These are phyloP conservation scores for Colletotrichum tanaceti DNA, from an alignment of 2,329 filamentous ascomycete species.

Conservation along the genomic window DNA sequence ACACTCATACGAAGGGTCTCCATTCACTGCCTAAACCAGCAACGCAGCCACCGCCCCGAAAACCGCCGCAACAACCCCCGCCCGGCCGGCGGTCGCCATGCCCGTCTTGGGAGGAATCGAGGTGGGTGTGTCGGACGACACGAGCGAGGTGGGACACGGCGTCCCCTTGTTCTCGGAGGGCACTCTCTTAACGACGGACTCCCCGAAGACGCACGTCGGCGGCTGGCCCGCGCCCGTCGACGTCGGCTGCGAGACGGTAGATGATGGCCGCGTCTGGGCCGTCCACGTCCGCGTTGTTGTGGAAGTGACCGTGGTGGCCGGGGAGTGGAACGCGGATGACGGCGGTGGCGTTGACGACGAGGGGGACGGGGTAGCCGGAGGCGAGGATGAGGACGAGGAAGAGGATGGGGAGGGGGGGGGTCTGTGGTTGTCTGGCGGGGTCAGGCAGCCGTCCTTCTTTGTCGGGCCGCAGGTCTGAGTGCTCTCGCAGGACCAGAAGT, in stretches of 20 bases:
- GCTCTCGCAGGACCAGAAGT: slow-evolving; percentile 13
- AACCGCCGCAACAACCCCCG: background rate
- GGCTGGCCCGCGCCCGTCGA: background rate
- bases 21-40: background rate
- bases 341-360: background rate
- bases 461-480: background rate
- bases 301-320: background rate
- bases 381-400: background rate
- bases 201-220: slow-evolving; percentile 16
- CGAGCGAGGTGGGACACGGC: background rate
- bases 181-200: background rate
- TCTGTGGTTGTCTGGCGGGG: background rate
- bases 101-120: background rate
- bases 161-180: background rate
- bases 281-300: background rate
- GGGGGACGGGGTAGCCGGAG: background rate
- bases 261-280: background rate
- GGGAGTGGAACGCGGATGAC: background rate
- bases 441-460: background rate
- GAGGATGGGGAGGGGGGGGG: background rate
- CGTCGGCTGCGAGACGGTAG: background rate
- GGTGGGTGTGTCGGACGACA: background rate
- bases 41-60: background rate
- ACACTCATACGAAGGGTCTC: background rate
- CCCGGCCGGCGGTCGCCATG: background rate